A percentile compares a stretch with the other conserved stretches of the same genome.
Conservation (phyloP, 257 asterid genomes). For the Nicotiana paniculata region DNA sequence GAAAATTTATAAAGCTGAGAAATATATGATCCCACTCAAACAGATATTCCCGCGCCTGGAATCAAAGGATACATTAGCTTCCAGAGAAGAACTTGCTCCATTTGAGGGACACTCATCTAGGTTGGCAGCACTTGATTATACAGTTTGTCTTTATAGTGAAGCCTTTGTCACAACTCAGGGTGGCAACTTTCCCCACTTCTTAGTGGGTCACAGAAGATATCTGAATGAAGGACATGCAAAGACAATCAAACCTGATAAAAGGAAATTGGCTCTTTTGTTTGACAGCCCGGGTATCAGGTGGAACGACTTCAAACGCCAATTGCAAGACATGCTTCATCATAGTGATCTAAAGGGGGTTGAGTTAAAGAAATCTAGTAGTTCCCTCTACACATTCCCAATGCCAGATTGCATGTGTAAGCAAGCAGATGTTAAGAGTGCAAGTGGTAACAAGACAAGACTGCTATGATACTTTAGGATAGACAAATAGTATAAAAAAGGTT, state of each 20-base stretch:
- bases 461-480: slow-evolving; percentile 17
- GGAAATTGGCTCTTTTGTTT: slow-evolving; percentile 78
- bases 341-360: slow-evolving; percentile 75
- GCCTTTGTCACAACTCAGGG: slow-evolving; percentile 94
- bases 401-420: slow-evolving; percentile 95
- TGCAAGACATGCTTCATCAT: slow-evolving; percentile 87
- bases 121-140: slow-evolving; percentile 95
- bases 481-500: slow-evolving; percentile 8
- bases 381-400: slow-evolving; percentile 83
- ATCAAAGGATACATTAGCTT: slow-evolving; percentile 75
- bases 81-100: slow-evolving; percentile 73
- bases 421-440: slow-evolving; percentile 28
- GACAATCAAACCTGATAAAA: slow-evolving; percentile 88
- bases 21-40: slow-evolving; percentile 90
- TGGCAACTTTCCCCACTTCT: slow-evolving; percentile 96
- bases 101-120: slow-evolving; percentile 95
- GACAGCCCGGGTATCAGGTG: slow-evolving; percentile 77
- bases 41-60: slow-evolving; percentile 85
- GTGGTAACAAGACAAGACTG: slow-evolving; percentile 40
- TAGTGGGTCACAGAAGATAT: slow-evolving; percentile 95
- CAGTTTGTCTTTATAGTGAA: slow-evolving; percentile 95
- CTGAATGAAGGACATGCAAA: slow-evolving; percentile 79
- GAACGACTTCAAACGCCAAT: slow-evolving; percentile 57
- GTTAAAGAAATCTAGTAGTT: slow-evolving; percentile 61
- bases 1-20: slow-evolving; percentile 76